phyloP scores from a whole-genome alignment of 805 yeast species.

The Pichia eremophila region DNA sequence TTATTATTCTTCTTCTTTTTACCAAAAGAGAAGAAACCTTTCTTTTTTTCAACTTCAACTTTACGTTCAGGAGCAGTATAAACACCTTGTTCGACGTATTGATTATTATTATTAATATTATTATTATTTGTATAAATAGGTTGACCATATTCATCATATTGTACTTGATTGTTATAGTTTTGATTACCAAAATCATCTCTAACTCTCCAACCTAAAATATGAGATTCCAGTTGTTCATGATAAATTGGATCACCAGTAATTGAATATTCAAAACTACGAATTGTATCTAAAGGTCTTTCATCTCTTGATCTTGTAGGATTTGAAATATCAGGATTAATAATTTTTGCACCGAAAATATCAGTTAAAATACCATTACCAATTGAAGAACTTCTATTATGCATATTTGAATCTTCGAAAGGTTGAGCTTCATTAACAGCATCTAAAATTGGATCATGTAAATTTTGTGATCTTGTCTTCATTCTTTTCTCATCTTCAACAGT shows the following conservation, averaged over 20 bases:
- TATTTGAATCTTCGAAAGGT: conserved; percentile 69
- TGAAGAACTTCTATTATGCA: conserved; percentile 27
- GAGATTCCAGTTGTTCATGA: conserved; percentile 74
- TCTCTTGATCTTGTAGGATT: conserved; percentile 91
- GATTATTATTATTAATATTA: background rate
- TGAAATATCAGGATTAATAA: conserved; percentile 71
- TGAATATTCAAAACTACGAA: conserved; percentile 86
- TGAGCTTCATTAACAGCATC: conserved; percentile 92
- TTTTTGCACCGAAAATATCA: conserved; percentile 83
- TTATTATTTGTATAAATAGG: conserved; percentile 26
- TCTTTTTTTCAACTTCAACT: conserved; percentile 51
- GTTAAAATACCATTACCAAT: conserved; percentile 38
- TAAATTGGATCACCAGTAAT: conserved; percentile 81
- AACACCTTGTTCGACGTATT: conserved; percentile 22
- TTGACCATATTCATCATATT: conserved; percentile 29
- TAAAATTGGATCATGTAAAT: conserved; percentile 82
- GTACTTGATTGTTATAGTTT: conserved; percentile 27
- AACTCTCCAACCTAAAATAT: conserved; percentile 75
- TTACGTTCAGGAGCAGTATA: conserved; percentile 42
- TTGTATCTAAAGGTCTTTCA: conserved; percentile 95
- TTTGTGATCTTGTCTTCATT: conserved; percentile 55
- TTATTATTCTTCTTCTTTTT: conserved; percentile 14
- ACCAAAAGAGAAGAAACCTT: conserved; percentile 72
- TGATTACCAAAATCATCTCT: conserved; percentile 58
- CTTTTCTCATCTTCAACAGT: conserved; percentile 43